A percentile compares a stretch with the other conserved stretches of the same genome.
phyloP scores from a whole-genome alignment of 2,329 filamentous ascomycete species.

The Waltergamsia citrina region DNA sequence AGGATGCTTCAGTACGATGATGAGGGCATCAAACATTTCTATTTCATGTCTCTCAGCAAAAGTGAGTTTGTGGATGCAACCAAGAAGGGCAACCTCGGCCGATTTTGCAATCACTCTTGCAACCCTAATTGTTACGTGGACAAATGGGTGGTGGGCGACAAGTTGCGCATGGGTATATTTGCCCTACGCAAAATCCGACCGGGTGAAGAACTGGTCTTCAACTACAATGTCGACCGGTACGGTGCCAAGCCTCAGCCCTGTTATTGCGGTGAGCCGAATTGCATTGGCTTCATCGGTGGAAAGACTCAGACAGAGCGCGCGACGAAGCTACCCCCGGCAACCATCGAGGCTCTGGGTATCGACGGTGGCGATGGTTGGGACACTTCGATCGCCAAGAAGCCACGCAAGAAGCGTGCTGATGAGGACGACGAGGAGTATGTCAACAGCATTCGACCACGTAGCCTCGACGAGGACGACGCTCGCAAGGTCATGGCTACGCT shows the following conservation, averaged over 20 bases:
- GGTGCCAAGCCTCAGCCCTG: conserved; percentile 94
- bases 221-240: conserved; percentile 98
- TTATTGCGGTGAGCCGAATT: conserved; percentile 92
- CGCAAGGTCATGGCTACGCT: conserved; percentile 94
- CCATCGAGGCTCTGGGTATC: conserved; percentile 91
- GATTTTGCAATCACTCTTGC: conserved; percentile 98
- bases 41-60: conserved; percentile 98
- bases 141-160: conserved; percentile 97
- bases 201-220: conserved; percentile 94
- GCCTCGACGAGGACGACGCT: conserved; percentile 72
- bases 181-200: conserved; percentile 74
- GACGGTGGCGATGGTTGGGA: conserved; percentile 91
- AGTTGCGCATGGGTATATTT: conserved; percentile 98
- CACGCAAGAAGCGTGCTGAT: conserved; percentile 81
- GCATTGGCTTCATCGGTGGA: conserved; percentile 91
- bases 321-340: conserved; percentile 81
- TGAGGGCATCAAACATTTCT: conserved; percentile 97
- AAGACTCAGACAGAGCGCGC: conserved; percentile 95
- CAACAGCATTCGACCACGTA: conserved; percentile 73
- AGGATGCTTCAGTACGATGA: conserved; percentile 92
- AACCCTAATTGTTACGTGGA: conserved; percentile 98
- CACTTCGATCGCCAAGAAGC: conserved; percentile 78
- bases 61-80: conserved; percentile 97
- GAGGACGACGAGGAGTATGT: conserved; percentile 96
- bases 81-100: conserved; percentile 88